Conservation (phyloP, 2,329 filamentous ascomycete species). For the Calonectria montana region DNA sequence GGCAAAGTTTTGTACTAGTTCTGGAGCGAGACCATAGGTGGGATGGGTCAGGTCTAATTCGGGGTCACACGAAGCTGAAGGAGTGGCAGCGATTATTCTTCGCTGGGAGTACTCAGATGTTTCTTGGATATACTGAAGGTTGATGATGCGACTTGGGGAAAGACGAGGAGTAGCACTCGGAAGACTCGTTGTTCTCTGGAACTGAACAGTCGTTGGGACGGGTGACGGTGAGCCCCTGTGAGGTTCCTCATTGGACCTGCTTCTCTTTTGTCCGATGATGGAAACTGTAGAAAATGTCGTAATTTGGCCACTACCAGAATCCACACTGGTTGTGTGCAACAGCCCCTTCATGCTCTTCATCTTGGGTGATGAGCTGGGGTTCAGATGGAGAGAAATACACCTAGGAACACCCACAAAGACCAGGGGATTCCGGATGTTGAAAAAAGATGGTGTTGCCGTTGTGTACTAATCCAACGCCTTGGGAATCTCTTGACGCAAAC, state of each 20-base stretch:
- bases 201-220: constrained; percentile 35
- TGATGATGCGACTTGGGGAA: constrained; percentile 60
- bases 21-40: constrained; percentile 70
- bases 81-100: constrained; percentile 62
- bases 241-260: constrained; percentile 40
- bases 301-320: constrained; percentile 55
- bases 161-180: constrained; percentile 46
- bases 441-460: neutral
- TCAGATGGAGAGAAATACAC: neutral
- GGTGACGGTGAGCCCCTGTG: constrained; percentile 20
- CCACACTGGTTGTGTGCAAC: constrained; percentile 63
- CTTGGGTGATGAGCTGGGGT: constrained; percentile 23
- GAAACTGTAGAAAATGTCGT: constrained; percentile 53
- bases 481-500: neutral
- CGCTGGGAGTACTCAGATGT: constrained; percentile 69
- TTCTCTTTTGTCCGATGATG: constrained; percentile 62
- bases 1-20: constrained; percentile 73
- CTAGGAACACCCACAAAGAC: neutral
- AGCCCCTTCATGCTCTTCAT: constrained; percentile 56
- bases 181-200: constrained; percentile 49
- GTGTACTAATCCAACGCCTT: neutral
- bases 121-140: constrained; percentile 39
- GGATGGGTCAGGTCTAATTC: constrained; percentile 71
- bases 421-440: neutral
- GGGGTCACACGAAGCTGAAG: constrained; percentile 62